Evolutionary conservation across 768 basidiomycete species (phyloP).

Genomic region (Suillus discolor): DNA sequence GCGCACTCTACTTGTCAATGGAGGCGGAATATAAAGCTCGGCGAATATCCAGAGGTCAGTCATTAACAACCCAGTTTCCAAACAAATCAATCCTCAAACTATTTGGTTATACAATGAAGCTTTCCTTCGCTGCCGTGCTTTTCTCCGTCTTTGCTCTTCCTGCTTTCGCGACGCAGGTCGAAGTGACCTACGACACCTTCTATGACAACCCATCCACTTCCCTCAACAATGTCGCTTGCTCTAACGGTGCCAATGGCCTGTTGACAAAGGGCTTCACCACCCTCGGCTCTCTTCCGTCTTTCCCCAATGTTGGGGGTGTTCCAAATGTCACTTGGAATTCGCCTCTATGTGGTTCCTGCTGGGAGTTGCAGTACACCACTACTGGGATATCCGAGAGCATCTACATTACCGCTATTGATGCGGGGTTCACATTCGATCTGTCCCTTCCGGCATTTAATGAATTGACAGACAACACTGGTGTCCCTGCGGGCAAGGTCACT

Average conservation of each 20-base stretch:
- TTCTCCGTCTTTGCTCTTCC: slow-evolving; percentile 22
- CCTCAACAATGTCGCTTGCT: slow-evolving; percentile 36
- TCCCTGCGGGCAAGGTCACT: slow-evolving; percentile 45
- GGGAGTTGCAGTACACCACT: slow-evolving; percentile 52
- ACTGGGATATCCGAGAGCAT: slow-evolving; percentile 39
- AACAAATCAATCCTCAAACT: background rate
- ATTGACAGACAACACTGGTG: slow-evolving; percentile 43
- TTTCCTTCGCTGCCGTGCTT: slow-evolving; percentile 13
- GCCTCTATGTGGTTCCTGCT: slow-evolving; percentile 59
- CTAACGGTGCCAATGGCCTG: slow-evolving; percentile 36
- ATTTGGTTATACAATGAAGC: slow-evolving; percentile 42
- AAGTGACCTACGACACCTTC: slow-evolving; percentile 34
- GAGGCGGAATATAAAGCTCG: background rate
- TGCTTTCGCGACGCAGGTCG: slow-evolving; percentile 15
- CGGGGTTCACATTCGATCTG: slow-evolving; percentile 43
- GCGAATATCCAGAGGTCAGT: background rate
- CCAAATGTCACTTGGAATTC: slow-evolving; percentile 44
- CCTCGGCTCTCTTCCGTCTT: slow-evolving; percentile 35
- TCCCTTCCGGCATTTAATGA: slow-evolving; percentile 36
- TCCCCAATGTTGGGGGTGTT: slow-evolving; percentile 34
- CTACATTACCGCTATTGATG: slow-evolving; percentile 54
- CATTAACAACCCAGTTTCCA: background rate
- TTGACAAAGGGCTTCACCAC: slow-evolving; percentile 33
- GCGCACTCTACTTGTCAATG: background rate
- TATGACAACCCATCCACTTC: slow-evolving; percentile 33